Evolutionary conservation across 768 basidiomycete genomes (phyloP), one percentile per base, ranked within the genome.

Genomic region (Tephrocybe rancida): DNA sequence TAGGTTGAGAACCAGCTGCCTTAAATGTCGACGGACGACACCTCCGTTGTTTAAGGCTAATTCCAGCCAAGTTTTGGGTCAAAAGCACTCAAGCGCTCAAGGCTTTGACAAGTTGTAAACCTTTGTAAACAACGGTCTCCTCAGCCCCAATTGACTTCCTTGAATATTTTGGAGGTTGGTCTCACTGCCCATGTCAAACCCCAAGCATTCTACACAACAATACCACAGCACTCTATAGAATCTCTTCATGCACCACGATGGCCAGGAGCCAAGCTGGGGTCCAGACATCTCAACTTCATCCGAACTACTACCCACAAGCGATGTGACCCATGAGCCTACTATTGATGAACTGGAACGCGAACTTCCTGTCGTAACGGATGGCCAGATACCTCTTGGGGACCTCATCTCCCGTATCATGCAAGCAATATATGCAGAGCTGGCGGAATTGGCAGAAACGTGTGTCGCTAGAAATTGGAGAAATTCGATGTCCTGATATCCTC

Each of bases 401-500:
- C 66, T 95, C 35, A 75, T 95, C 32, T 89, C 90, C 35, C 81
- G 90, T 52, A 80, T 92, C 35, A 78, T 84, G 61, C 90, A 92
- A 64, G 79, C 86, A 35, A 86, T 92, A 61, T 95, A 91, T 69
- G 84, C 88, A 21, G 90, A 95, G 64, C 72, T 95, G 34, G 83
- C 83, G 1, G 92, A 92, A 68, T 73, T 91, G 63, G 84, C 89
- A 32, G 94, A 96, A 77, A 92, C 90, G 91, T 95, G 69, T 68
- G 88, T 64, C 30, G n/a, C 30, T 29, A n/a, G 24, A 16, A 30
- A 52, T 19, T 39, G 48, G 50, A 30, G 30, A 19, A 30, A 34
- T 16, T 46, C 43, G 32, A 34, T 43, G 39, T 30, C 55, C 21
- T 53, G 14, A 52, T 51, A 41, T 37, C 35, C 37, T 51, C 18